Evolutionary conservation across 2,329 filamentous ascomycete genomes (phyloP), one percentile per base, ranked within the genome.

Genomic region (Annulohypoxylon truncatum): DNA sequence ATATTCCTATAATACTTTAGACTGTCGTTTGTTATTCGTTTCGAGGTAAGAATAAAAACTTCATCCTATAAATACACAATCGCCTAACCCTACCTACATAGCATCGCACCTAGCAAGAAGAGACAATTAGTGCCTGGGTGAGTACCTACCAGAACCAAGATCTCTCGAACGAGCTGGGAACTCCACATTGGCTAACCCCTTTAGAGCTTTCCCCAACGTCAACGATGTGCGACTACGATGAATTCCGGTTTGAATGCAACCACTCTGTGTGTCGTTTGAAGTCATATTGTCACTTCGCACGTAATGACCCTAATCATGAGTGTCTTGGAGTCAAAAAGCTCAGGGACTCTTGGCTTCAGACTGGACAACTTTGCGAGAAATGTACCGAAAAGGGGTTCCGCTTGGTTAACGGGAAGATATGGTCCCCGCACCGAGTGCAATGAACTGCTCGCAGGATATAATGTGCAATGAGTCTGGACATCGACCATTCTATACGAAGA

Each of bases 201-300:
- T 35, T 38, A 38, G 13, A 35, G 20, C 12, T 42, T 35, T 51
- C 47, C 15, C 1, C n/a, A 52, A 38, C 40, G 13, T 10, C 31
- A 72, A 80, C 71, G 35, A 92, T 92, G 90, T 92, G 90, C 72
- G 87, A 90, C 75, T 93, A 82, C 77, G 90, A 94, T 75, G 87
- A 89, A 68, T 90, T 91, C 71, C 77, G 87, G 64, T 93, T 90
- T 76, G 79, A 76, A 54, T 94, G 91, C 80, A 82, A 82, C 28
- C 90, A 93, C 79, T 83, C 82, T 4, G 79, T 81, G 13, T 78
- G 84, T 24, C 85, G 88, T 18, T 81, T 92, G 28, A 88, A 89
- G 74, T 88, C 87, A 22, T 86, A 92, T 77, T 94, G 92, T 77
- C 92, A 94, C 78, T 89, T 88, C 70, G 90, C 91, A 4, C 89